Conservation (phyloP, 352 stramenopile species). For the Thraustochytrium sp. region DNA sequence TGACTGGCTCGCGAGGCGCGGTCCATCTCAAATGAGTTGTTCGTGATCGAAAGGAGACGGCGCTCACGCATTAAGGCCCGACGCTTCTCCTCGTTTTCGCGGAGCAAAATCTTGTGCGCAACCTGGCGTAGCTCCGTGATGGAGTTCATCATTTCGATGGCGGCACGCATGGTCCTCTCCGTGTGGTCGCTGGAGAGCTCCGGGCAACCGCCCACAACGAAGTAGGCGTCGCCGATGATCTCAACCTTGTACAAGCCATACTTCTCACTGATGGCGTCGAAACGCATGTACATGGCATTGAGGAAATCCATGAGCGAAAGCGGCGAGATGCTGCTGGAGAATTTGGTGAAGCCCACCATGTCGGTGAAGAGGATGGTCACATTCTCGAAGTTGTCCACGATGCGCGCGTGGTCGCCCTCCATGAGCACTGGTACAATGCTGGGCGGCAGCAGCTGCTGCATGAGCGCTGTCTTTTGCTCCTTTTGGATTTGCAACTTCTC, state of each 20-base stretch:
- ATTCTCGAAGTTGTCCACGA: constrained; percentile 48
- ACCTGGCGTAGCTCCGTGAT: constrained; percentile 36
- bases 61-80: not conserved
- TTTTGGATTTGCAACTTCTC: constrained; percentile 73
- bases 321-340: constrained; percentile 46
- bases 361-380: constrained; percentile 56
- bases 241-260: constrained; percentile 50
- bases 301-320: constrained; percentile 49
- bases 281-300: constrained; percentile 48
- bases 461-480: constrained; percentile 64
- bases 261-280: constrained; percentile 46
- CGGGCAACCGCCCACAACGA: constrained; percentile 49
- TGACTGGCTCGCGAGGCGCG: too few relatives aligned
- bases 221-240: constrained; percentile 51
- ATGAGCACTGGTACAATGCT: constrained; percentile 75
- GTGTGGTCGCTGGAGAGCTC: constrained; percentile 46
- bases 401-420: constrained; percentile 54
- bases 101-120: constrained; percentile 25
- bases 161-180: constrained; percentile 25
- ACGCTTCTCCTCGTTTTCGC: not conserved
- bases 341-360: constrained; percentile 56
- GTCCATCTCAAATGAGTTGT: not conserved
- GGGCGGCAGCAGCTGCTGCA: constrained; percentile 65
- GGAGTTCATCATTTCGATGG: constrained; percentile 43
- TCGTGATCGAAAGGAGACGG: not conserved